Conservation (phyloP, 768 basidiomycete genomes). For the Cubamyces sp. region DNA sequence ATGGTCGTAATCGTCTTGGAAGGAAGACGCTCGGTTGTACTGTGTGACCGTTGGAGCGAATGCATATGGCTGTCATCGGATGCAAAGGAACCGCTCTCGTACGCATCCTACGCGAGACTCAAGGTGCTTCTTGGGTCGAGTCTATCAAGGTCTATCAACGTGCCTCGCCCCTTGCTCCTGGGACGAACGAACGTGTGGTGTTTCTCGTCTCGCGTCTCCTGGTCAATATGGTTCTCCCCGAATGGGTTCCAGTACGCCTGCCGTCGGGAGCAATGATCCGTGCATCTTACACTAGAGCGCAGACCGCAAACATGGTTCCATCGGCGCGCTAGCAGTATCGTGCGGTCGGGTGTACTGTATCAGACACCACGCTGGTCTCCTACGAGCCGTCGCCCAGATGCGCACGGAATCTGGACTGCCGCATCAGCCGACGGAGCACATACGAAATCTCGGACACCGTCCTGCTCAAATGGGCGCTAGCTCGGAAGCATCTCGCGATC, state of each 20-base stretch:
- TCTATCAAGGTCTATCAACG: conserved; percentile 4
- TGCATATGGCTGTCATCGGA: conserved; percentile 9
- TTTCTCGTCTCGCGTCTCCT: neutral
- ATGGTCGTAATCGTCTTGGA: neutral
- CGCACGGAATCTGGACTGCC: neutral
- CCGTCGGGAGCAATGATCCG: no score
- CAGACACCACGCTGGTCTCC: no score
- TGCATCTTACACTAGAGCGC: no score
- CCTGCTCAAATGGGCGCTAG: conserved; percentile 2
- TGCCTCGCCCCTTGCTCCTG: neutral
- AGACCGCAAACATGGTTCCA: no score
- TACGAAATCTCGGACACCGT: neutral
- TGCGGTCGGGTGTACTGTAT: no score
- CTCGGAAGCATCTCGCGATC: neutral
- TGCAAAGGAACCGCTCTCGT: neutral
- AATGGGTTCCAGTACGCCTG: no score
- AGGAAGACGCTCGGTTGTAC: neutral
- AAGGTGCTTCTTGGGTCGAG: neutral
- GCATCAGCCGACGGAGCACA: conserved; percentile 5
- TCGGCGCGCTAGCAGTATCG: no score
- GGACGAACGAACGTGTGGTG: neutral
- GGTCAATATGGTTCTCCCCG: no score
- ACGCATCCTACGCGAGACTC: no score
- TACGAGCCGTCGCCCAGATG: no score
- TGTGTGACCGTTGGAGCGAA: conserved; percentile 6